Base-by-base conservation (phyloP, 1,284 basidiomycete species). In the Microbotryum scabiosae region DNA sequence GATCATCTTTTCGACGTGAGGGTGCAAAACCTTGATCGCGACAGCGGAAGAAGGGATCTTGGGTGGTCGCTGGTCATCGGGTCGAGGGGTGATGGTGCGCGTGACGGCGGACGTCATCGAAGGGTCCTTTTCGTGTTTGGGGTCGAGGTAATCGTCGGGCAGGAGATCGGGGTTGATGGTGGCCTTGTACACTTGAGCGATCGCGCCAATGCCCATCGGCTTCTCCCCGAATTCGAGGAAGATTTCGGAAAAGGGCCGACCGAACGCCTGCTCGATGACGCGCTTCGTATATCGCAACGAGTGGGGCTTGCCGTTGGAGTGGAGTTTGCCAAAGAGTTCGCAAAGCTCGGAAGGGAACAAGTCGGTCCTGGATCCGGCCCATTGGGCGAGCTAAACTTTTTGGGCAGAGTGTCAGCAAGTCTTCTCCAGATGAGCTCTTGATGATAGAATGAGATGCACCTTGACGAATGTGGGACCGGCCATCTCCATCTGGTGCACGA, bases 391-490 rank as follows among this genome's bases (percentile, higher is more conserved):
- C 88, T 92, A 70, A 50, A 63, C 47, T 60, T 57, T 43, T 10
- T 55, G 20, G 26, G 41, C 47, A 26, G 48, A 48, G 49, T 30
- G 30, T 50, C 47, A 46, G 46, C 47, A 8, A n/a, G 23, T 7
- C 3, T 41, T 41, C 36, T 16, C 20, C 6, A 50, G 14, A 30
- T 7, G 51, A 51, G 51, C 8, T 18, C 30, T 44, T 10, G 18
- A 25, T 10, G 46, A 12, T 26, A 47, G 32, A 18, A 28, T 16
- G 18, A 14, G 2, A 73, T 77, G 65, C 68, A 88, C 90, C 82
- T 99, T 99, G 76, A 91, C 91, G 74, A 98, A 98, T 0, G 92
- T 96, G 4, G 96, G 96, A 1, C 96, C 96, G 6, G 94, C 94
- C 12, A 84, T 79, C 75, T 94, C 86, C 93, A 98, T 97, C 74